Percentiles rank a stretch among this genome's conserved stretches.
Conservation (phyloP, 202 grass and related monocot genomes). For the Dendrocalamus latiflorus region DNA sequence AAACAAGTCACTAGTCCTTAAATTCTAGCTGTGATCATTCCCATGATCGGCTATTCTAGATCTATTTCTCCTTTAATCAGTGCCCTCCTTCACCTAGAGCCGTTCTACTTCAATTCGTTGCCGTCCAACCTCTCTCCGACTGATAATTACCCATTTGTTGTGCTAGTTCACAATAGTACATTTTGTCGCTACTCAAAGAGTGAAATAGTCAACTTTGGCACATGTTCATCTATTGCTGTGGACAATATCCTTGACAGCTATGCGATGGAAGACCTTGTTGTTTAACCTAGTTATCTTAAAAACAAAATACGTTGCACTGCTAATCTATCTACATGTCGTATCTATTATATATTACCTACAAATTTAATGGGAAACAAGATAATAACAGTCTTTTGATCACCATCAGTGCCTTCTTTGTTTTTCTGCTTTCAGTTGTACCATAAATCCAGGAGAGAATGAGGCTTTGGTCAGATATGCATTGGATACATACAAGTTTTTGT, state of each 20-base stretch:
- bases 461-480: conserved; percentile 91
- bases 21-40: too few relatives aligned
- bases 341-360: neutral
- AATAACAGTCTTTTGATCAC: neutral
- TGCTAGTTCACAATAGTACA: too few relatives aligned
- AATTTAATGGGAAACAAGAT: neutral
- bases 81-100: too few relatives aligned
- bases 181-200: neutral
- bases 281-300: conserved; percentile 1
- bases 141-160: too few relatives aligned
- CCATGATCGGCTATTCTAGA: too few relatives aligned
- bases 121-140: too few relatives aligned
- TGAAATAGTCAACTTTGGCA: neutral
- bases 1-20: too few relatives aligned
- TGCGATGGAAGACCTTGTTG: neutral
- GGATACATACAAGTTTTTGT: conserved; percentile 78
- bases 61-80: too few relatives aligned
- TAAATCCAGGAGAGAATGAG: conserved; percentile 97
- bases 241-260: neutral
- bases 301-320: neutral
- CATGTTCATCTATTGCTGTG: neutral
- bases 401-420: neutral
- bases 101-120: too few relatives aligned
- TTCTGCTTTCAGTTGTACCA: conserved; percentile 75
- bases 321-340: neutral